Base-by-base conservation (phyloP, 164 flowering plant species). In the Cinnamomum micranthum region DNA sequence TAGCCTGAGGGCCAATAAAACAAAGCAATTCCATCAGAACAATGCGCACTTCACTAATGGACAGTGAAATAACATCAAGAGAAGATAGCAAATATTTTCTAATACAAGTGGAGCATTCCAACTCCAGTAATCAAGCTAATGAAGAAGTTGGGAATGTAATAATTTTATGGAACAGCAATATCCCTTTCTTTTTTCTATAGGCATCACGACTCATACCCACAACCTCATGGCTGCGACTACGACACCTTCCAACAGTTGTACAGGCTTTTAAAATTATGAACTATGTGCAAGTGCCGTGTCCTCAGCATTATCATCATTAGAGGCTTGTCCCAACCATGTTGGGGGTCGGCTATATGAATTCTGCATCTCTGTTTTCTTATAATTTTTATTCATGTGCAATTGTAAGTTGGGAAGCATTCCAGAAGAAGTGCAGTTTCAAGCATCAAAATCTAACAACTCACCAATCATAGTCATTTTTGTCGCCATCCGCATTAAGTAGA, bases 401-500 rank as follows among this genome's bases (percentile, higher is more conserved):
- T 55, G 60, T 17, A 55, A 55, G 60, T 55, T 20, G 17, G n/a
- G n/a, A 15, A 55, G 20, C n/a, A 1, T 55, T 55, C 60, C n/a
- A 55, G 60, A 55, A 55, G n/a, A 55, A 55, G n/a, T 17, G 17
- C 60, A 55, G 60, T 55, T 55, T 55, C n/a, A 14, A 55, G 6
- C 35, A 55, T 55, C 60, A 1, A 55, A 15, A 55, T 55, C 60
- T 47, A 17, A 69, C 23, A 70, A 84, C 90, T 69, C 69, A 95
- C 99, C 99, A 95, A 65, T 95, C 99, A 85, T 95, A 95, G 80
- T 95, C 99, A 82, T 90, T 91, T 79, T 95, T 95, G 28, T 91
- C 97, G 55, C 86, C 91, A 28, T 90, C 97, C 1, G 80, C 93
- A 83, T 87, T 87, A 52, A 95, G 94, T 50, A 95, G 84, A 77